Evolutionary conservation across 768 basidiomycete genomes (phyloP), one percentile per base, ranked within the genome.

Genomic region (Lactifluus subvellereus): DNA sequence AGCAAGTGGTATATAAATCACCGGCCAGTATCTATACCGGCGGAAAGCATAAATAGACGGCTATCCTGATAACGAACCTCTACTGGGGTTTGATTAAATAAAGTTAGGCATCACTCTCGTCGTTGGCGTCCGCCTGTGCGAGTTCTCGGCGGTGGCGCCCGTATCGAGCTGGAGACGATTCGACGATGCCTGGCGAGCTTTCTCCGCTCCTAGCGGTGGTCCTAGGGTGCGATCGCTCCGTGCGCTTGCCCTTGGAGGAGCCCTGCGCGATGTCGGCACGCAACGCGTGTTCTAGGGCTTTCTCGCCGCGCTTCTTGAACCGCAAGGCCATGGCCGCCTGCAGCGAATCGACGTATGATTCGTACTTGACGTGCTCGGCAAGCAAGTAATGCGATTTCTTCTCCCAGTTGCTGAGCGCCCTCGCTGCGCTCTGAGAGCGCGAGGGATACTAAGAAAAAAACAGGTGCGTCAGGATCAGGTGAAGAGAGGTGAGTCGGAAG

Each of bases 341-440:
- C 35, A 99, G 80, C 6, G 94, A 91, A 66, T 96, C 94, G 59
- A 96, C 88, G 73, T 99, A 99, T 16, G 90, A 89, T 57, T 92
- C 87, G 74, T 98, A 98, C 73, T 98, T 98, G 71, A 94, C 91
- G 47, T 93, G 91, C 76, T 99, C 96, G 9, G 89, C 84, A 57
- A 94, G 80, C 52, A 98, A 77, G 72, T 91, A 91, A 70, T 91
- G 87, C 3, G 91, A 93, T 72, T 89, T 95, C 72, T 85, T 88
- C 76, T 91, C 90, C 93, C 94, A 98, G 71, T 99, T 99, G 64
- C 82, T 82, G 68, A 84, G 80, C 0, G 97, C 87, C 74, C 87
- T 98, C 67, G 78, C 69, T 0, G 82, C 81, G 71, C 89, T 94
- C 27, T 84, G 71, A 27, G 91, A 86, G 13, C 88, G 85, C 1